phyloP scores from a whole-genome alignment of 176 grass and related monocot species.

The Zizania latifolia region DNA sequence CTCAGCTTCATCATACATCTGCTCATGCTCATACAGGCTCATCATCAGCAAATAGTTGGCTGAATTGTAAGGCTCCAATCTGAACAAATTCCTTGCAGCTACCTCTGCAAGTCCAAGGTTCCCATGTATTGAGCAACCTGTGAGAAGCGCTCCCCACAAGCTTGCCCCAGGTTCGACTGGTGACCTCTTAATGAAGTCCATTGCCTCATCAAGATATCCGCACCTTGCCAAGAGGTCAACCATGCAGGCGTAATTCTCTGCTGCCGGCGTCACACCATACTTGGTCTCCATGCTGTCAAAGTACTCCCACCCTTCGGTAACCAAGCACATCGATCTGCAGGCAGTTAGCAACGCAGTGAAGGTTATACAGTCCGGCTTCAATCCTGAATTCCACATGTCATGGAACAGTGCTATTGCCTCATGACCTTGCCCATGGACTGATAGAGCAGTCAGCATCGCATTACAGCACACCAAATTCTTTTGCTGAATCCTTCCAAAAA shows the following conservation, averaged over 20 bases:
- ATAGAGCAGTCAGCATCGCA: constrained; percentile 71
- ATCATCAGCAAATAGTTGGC: constrained; percentile 86
- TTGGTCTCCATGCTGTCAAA: constrained; percentile 60
- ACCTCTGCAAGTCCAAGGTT: constrained; percentile 60
- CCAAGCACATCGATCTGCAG: constrained; percentile 59
- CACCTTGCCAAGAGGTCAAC: constrained; percentile 68
- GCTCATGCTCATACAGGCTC: constrained; percentile 50
- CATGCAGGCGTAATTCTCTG: constrained; percentile 85
- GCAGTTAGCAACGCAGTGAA: constrained; percentile 76
- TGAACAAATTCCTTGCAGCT: constrained; percentile 60
- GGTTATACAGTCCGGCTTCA: constrained; percentile 60
- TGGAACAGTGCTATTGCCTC: constrained; percentile 52
- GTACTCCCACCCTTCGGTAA: constrained; percentile 69
- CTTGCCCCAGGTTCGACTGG: constrained; percentile 45
- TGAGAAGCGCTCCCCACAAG: constrained; percentile 73
- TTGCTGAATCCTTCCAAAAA: constrained; percentile 45
- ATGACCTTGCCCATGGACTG: constrained; percentile 44
- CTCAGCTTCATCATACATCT: constrained; percentile 77
- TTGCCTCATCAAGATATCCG: constrained; percentile 78
- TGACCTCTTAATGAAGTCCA: constrained; percentile 56
- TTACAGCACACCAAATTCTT: constrained; percentile 70
- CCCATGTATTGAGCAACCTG: constrained; percentile 46
- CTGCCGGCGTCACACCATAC: constrained; percentile 46
- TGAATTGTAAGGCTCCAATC: constrained; percentile 65
- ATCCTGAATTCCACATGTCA: constrained; percentile 50